Evolutionary conservation across 2,329 filamentous ascomycete genomes (phyloP).

Genomic region (Beauveria varroae): DNA sequence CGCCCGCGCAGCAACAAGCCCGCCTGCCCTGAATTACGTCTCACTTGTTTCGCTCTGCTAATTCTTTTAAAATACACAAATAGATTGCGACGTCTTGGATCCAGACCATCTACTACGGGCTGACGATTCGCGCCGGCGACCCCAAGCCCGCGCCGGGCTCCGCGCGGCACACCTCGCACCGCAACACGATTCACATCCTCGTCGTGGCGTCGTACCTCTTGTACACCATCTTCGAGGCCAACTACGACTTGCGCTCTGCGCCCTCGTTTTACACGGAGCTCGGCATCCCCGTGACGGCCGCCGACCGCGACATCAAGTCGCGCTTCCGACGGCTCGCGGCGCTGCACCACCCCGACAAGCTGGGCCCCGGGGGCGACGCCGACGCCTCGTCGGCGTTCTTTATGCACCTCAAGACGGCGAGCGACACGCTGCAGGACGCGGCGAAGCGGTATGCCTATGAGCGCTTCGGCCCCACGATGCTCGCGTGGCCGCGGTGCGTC

Average conservation of each 20-base stretch:
- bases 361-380: conserved; percentile 23
- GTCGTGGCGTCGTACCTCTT: conserved; percentile 78
- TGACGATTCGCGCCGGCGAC: conserved; percentile 84
- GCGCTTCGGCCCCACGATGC: conserved; percentile 69
- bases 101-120: conserved; percentile 76
- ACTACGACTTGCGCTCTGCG: conserved; percentile 64
- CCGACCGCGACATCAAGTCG: conserved; percentile 72
- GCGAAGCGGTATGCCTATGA: conserved; percentile 81
- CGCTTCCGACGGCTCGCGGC: conserved; percentile 72
- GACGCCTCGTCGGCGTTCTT: conserved; percentile 46
- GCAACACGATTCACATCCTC: conserved; percentile 72
- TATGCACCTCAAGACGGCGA: conserved; percentile 73
- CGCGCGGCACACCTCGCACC: conserved; percentile 64
- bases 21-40: too few species aligned
- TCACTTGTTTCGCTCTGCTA: not conserved
- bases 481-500: conserved; percentile 56
- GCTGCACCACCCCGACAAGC: conserved; percentile 79
- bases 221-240: conserved; percentile 89
- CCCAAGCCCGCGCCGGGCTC: conserved; percentile 65
- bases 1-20: not conserved
- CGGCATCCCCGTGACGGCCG: conserved; percentile 58
- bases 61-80: not conserved
- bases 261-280: conserved; percentile 77
- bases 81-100: conserved; percentile 71
- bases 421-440: conserved; percentile 74